phyloP scores from a whole-genome alignment of 2,329 filamentous ascomycete genomes.

The Fusarium chuoi region DNA sequence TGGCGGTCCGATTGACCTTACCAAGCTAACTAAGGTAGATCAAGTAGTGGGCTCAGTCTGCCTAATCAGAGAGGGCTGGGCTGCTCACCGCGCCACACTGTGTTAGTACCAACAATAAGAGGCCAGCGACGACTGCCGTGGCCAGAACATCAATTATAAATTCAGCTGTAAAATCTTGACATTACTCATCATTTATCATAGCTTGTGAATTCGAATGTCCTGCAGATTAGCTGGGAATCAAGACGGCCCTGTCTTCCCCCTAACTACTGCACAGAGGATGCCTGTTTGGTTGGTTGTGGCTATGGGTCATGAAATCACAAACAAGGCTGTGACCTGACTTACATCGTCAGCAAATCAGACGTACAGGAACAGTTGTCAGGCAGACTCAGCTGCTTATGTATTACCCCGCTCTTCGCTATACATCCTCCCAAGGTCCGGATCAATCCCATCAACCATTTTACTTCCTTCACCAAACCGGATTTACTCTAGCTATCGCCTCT shows the following conservation, averaged over 20 bases:
- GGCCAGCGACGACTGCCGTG: fast-evolving
- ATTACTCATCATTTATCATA: fast-evolving
- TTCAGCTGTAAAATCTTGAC: neutral
- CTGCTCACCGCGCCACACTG: too few relatives aligned
- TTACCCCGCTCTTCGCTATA: neutral
- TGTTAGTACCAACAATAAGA: neutral
- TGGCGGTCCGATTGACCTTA: neutral
- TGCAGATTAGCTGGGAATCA: neutral
- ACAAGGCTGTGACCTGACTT: neutral
- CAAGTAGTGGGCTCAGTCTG: neutral
- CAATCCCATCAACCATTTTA: too few relatives aligned
- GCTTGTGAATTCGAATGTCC: too few relatives aligned
- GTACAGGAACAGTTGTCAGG: fast-evolving
- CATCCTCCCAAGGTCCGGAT: too few relatives aligned
- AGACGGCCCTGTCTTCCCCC: too few relatives aligned
- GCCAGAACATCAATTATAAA: fast-evolving
- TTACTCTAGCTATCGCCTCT: too few relatives aligned
- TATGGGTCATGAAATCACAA: neutral
- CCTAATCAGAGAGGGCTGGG: fast-evolving
- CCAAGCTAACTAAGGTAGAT: neutral
- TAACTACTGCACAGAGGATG: neutral
- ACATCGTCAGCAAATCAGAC: neutral
- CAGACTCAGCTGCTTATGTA: fast-evolving
- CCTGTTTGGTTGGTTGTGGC: neutral
- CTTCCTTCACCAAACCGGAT: too few relatives aligned